Conservation (phyloP, 2,329 filamentous ascomycete genomes). For the Fusarium illudens region DNA sequence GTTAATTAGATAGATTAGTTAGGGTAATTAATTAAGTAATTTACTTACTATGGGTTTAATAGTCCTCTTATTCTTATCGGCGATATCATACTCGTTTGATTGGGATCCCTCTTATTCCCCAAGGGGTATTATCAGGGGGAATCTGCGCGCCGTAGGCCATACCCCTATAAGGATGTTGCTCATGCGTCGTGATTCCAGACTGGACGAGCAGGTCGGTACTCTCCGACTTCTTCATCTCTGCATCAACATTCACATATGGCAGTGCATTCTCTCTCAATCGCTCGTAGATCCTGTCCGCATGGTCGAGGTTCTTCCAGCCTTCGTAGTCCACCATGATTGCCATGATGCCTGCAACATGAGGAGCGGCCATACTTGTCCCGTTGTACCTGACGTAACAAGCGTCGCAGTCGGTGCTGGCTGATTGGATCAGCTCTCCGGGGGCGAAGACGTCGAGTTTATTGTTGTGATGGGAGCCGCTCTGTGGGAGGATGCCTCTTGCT, state of each 20-base stretch:
- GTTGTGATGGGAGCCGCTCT: background rate
- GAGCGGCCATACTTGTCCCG: conserved; percentile 2
- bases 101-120: background rate
- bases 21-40: too few relatives aligned
- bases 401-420: background rate
- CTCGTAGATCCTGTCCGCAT: background rate
- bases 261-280: background rate
- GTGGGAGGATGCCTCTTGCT: background rate
- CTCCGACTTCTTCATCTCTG: background rate
- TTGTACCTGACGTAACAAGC: background rate
- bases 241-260: background rate
- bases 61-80: background rate
- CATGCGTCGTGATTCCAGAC: background rate
- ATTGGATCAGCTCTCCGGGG: background rate
- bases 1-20: too few relatives aligned
- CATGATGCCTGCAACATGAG: background rate
- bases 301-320: background rate
- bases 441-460: background rate
- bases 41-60: too few relatives aligned
- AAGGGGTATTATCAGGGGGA: background rate
- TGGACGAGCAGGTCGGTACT: background rate
- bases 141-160: background rate
- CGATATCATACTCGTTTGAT: background rate
- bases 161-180: background rate
- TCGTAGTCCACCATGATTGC: background rate